A percentile compares a stretch with the other conserved stretches of the same genome.
phyloP scores from a whole-genome alignment of 257 asterid genomes.

The Leonotis leonurus region DNA sequence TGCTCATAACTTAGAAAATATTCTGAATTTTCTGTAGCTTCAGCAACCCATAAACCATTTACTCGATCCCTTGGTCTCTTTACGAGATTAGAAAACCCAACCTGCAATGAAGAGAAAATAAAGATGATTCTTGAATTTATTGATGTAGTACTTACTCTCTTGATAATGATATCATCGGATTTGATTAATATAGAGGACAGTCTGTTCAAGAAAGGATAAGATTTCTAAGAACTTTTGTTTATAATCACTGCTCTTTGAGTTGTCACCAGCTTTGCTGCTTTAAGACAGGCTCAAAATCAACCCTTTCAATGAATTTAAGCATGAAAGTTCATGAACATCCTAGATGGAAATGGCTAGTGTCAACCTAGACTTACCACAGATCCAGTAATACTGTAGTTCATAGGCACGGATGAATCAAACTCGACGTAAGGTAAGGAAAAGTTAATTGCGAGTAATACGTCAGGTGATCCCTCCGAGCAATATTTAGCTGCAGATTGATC shows the following conservation, averaged over 20 bases:
- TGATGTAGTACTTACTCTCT: not conserved
- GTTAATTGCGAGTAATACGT: constrained; percentile 64
- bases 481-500: constrained; percentile 49
- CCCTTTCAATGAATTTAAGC: not conserved
- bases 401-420: constrained; percentile 42
- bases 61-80: constrained; percentile 63
- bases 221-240: not conserved
- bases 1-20: constrained; percentile 54
- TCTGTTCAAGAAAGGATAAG: not conserved
- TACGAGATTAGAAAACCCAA: constrained; percentile 75
- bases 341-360: not conserved
- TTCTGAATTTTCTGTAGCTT: constrained; percentile 79
- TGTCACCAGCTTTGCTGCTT: not conserved
- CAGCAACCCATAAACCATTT: constrained; percentile 88
- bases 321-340: not conserved
- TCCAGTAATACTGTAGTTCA: constrained; percentile 54
- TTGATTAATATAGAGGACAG: not conserved
- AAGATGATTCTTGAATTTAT: not conserved
- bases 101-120: constrained; percentile 39
- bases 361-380: constrained; percentile 50
- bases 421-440: constrained; percentile 49
- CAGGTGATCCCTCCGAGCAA: constrained; percentile 31
- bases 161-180: not conserved
- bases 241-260: not conserved
- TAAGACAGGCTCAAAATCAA: not conserved